Evolutionary conservation across 1,284 basidiomycete genomes (phyloP).

Genomic region (Malassezia restricta): DNA sequence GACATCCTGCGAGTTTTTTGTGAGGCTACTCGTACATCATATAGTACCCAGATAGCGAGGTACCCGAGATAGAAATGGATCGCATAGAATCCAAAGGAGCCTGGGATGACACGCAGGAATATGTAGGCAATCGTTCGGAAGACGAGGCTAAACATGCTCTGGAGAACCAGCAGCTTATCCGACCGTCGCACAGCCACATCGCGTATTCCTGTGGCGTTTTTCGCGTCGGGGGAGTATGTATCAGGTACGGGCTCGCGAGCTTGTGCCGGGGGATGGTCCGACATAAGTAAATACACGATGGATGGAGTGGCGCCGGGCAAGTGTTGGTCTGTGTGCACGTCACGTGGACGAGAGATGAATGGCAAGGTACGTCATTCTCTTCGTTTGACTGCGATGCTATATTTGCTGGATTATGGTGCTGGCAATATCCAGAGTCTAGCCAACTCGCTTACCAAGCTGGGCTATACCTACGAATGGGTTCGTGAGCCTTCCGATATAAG

Average conservation of each 20-base stretch:
- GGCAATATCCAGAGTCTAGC: slow-evolving; percentile 54
- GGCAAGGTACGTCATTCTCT: not conserved
- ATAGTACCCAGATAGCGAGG: slow-evolving; percentile 25
- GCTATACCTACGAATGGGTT: slow-evolving; percentile 84
- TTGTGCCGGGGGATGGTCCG: not conserved
- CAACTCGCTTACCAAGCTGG: slow-evolving; percentile 77
- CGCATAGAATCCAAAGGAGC: slow-evolving; percentile 11
- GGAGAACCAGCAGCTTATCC: slow-evolving; percentile 7
- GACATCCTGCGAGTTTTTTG: not conserved
- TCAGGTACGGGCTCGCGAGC: no score
- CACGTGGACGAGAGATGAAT: not conserved
- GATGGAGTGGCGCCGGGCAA: not conserved
- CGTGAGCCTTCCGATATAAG: slow-evolving; percentile 69
- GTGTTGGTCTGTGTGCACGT: not conserved
- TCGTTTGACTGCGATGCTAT: slow-evolving; percentile 25
- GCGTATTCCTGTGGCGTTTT: no score
- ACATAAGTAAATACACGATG: not conserved
- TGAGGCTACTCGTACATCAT: slow-evolving; percentile 19
- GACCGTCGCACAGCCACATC: not conserved
- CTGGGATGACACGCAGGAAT: slow-evolving; percentile 39
- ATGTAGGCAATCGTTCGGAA: slow-evolving; percentile 31
- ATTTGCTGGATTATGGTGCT: slow-evolving; percentile 45
- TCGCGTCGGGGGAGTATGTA: no score
- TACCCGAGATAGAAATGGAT: slow-evolving; percentile 8
- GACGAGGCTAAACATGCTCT: slow-evolving; percentile 23